phyloP scores from a whole-genome alignment of 345 rosid species.

The Citrus inodora region DNA sequence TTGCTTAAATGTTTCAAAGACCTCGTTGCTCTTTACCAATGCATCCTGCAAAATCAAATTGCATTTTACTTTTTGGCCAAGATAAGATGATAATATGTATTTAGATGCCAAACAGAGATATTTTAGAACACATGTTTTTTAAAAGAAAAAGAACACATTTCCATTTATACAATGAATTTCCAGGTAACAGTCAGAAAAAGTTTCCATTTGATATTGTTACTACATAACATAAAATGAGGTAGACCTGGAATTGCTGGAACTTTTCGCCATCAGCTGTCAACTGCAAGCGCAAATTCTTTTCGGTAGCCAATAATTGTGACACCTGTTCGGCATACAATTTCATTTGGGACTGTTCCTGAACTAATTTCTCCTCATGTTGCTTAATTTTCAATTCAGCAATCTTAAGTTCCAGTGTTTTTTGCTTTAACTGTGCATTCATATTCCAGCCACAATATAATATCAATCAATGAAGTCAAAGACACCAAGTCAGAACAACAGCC shows the following conservation, averaged over 20 bases:
- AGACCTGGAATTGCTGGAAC: slow-evolving; percentile 91
- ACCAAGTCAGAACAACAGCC: not conserved
- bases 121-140: not conserved
- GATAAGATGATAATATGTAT: not conserved
- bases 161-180: not conserved
- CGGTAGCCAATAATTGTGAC: slow-evolving; percentile 76
- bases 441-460: slow-evolving; percentile 4
- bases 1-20: slow-evolving; percentile 88
- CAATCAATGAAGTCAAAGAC: not conserved
- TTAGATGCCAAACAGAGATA: not conserved
- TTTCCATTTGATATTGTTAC: not conserved
- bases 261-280: slow-evolving; percentile 92
- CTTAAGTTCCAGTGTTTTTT: slow-evolving; percentile 81
- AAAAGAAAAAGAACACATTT: not conserved
- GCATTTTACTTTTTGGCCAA: slow-evolving; percentile 3
- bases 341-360: slow-evolving; percentile 87
- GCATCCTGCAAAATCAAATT: slow-evolving; percentile 66
- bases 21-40: slow-evolving; percentile 85
- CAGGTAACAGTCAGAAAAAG: not conserved
- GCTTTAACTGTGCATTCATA: slow-evolving; percentile 64
- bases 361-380: slow-evolving; percentile 80
- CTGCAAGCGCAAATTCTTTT: slow-evolving; percentile 79
- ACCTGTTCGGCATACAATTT: slow-evolving; percentile 90
- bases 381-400: slow-evolving; percentile 70
- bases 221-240: slow-evolving; percentile 2